Base-by-base conservation (phyloP, 2,329 filamentous ascomycete species). In the Penicillium sp. region DNA sequence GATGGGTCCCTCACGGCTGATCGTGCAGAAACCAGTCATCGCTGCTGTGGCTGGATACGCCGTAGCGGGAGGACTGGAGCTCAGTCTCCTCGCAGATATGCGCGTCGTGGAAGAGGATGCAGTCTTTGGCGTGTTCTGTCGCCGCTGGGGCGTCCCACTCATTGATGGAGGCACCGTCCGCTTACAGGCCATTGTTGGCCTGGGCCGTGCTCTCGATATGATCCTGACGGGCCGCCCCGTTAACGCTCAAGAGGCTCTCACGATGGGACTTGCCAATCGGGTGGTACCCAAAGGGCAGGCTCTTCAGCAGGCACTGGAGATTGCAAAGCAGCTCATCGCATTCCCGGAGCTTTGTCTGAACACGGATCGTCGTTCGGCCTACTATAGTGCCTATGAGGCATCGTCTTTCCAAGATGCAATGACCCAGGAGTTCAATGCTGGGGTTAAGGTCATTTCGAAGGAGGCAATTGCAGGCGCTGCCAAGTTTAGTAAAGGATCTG, bases 311-410 rank as follows among this genome's bases (percentile, higher is more conserved):
- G 82, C 83, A 0, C 74, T 73, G 41, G 72, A 72, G 37, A 73
- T 86, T 52, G 83, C 83, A 3, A 69, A 71, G 52, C 71, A 79
- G 61, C 59, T 86, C 36, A 60, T 83, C 2, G 62, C 66, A 3
- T 85, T 85, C 50, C 83, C 83, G 2, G 79, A 85, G 62, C 66
- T 69, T 4, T 84, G 82, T 64, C 79, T 86, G 78, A 83, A 81
- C 53, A 70, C 69, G 2, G 83, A 86, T 66, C 73, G 83, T 3
- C 66, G 64, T 3, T 80, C 74, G 10, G 78, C 76, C 37, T 84
- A 85, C 59, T 80, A 85, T 67, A 75, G 79, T 16, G 77, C 77
- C 0, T 85, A 82, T 59, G 69, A 79, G 9, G 81, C 83, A 0
- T 63, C 60, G 0, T 80, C 77, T 2, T 79, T 85, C 13, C 75